phyloP scores from a whole-genome alignment of 768 basidiomycete genomes.

The Tricholoma sp. region DNA sequence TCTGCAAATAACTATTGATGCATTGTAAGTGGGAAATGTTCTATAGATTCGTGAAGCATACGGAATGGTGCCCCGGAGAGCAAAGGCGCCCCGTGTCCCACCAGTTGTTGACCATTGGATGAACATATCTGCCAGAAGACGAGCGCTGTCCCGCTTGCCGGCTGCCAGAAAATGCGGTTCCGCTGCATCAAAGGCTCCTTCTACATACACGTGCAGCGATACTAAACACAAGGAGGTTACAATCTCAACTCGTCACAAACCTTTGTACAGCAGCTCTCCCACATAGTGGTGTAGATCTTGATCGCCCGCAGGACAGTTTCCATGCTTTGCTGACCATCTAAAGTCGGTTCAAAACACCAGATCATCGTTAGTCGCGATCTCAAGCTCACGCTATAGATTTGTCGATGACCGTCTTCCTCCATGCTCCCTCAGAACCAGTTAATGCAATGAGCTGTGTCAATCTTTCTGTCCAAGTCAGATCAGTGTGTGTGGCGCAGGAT shows the following conservation, averaged over 20 bases:
- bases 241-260: conserved; percentile 20
- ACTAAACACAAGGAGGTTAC: neutral
- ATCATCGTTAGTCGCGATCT: neutral
- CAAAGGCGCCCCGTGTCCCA: conserved; percentile 63
- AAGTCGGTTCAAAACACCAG: conserved; percentile 13
- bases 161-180: conserved; percentile 82
- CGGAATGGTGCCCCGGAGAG: conserved; percentile 83
- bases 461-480: conserved; percentile 49
- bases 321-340: conserved; percentile 84
- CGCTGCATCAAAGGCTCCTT: conserved; percentile 68
- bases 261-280: conserved; percentile 85
- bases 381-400: conserved; percentile 73
- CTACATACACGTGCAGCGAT: conserved; percentile 39
- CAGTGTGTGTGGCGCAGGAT: conserved; percentile 2
- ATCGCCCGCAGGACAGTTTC: conserved; percentile 83
- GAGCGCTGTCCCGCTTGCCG: conserved; percentile 85
- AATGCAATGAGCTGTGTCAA: conserved; percentile 90
- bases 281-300: conserved; percentile 84
- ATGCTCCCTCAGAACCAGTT: conserved; percentile 70
- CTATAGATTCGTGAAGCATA: conserved; percentile 34
- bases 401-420: conserved; percentile 90
- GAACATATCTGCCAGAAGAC: conserved; percentile 82
- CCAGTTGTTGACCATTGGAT: conserved; percentile 65
- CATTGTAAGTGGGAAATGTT: neutral
- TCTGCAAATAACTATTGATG: conserved; percentile 59